Evolutionary conservation across 2,329 filamentous ascomycete genomes (phyloP), one percentile per base, ranked within the genome.

Genomic region (Chrysosporium queenslandicum): DNA sequence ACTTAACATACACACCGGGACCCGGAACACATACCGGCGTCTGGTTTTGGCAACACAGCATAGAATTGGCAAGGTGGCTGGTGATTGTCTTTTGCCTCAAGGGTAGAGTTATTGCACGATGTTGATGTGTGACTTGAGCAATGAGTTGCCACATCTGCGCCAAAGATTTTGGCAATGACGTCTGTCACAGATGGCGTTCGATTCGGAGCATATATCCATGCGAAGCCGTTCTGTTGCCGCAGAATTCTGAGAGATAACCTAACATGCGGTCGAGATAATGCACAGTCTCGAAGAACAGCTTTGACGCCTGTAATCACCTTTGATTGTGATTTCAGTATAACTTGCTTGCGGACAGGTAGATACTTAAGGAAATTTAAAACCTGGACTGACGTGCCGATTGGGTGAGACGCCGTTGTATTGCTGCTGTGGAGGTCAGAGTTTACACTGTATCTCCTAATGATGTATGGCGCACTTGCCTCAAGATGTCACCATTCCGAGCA

Each of bases 151-250:
- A 76, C 73, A 4, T 80, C 74, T 36, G 71, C 74, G 1, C 81
- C 79, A 6, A 76, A 65, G 34, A 81, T 67, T 57, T 80, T 82
- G 36, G 77, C 63, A 2, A 74, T 76, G 6, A 77, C 77, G 62
- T 83, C 77, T 55, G 71, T 66, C 2, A 78, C 60, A 34, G 66
- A 71, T 5, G 72, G 68, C 18, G 66, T 68, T 23, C 66, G 56
- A 40, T 74, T 76, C 0, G 80, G 78, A 1, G 76, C 77, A 62
- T 83, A 85, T 12, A 74, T 68, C 69, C 79, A 82, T 42, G 85
- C 86, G 58, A 80, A 82, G 63, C 81, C 82, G 1, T 72, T 77
- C 62, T 80, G 78, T 12, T 23, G 36, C 16, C 25, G 6, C n/a
- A 83, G 56, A 0, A 74, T 67, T 53, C 71, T 76, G n/a, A 80